Evolutionary conservation across 2,329 filamentous ascomycete species (phyloP).

Genomic region (Alternaria ventricosa): DNA sequence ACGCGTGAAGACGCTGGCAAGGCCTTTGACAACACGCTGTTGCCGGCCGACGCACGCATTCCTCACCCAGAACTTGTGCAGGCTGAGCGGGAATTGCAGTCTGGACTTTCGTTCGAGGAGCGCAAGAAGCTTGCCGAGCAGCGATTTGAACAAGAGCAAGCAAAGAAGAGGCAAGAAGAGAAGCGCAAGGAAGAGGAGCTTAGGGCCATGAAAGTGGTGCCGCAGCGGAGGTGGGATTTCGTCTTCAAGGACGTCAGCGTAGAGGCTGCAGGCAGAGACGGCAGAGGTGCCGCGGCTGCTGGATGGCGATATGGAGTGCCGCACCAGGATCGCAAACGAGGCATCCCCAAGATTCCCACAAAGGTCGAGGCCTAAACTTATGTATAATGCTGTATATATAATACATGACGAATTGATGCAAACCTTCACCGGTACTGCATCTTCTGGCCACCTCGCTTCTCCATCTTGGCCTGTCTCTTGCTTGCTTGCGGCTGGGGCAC

Average conservation of each 20-base stretch:
- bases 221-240: slow-evolving; percentile 64
- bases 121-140: slow-evolving; percentile 40
- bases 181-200: slow-evolving; percentile 54
- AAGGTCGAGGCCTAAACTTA: slow-evolving; percentile 56
- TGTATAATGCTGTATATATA: slow-evolving; percentile 5
- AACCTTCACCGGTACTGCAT: slow-evolving; percentile 53
- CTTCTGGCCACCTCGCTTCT: slow-evolving; percentile 59
- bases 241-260: slow-evolving; percentile 65
- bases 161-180: slow-evolving; percentile 49
- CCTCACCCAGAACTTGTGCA: slow-evolving; percentile 66
- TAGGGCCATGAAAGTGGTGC: slow-evolving; percentile 52
- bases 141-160: slow-evolving; percentile 35
- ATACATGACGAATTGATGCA: background rate
- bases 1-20: slow-evolving; percentile 70
- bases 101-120: slow-evolving; percentile 44
- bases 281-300: slow-evolving; percentile 59
- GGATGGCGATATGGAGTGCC: slow-evolving; percentile 69
- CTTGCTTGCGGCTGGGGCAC: slow-evolving; percentile 47
- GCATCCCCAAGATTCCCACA: slow-evolving; percentile 68
- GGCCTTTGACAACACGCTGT: slow-evolving; percentile 64
- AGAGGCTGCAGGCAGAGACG: slow-evolving; percentile 62
- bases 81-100: slow-evolving; percentile 47
- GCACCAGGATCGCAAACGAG: slow-evolving; percentile 67
- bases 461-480: slow-evolving; percentile 59
- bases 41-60: slow-evolving; percentile 68